Evolutionary conservation across 1,139 yeast genomes (phyloP).

Genomic region (Pichia sp.): DNA sequence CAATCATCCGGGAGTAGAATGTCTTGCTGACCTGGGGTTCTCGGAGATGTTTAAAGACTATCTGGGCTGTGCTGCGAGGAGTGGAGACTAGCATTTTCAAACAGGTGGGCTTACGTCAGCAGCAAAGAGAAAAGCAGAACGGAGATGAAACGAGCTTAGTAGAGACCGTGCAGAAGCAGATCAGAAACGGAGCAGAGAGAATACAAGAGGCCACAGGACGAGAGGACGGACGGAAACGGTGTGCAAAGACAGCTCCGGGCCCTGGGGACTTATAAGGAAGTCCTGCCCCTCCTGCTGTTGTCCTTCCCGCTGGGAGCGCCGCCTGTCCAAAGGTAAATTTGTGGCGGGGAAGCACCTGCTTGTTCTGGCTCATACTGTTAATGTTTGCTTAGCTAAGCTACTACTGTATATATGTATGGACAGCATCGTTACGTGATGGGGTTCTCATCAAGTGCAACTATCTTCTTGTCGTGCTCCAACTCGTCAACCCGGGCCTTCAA

Average conservation of each 20-base stretch:
- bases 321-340: background rate
- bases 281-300: constrained; percentile 9
- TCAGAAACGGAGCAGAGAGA: too few species aligned
- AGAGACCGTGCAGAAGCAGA: too few species aligned
- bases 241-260: background rate
- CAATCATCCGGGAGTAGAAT: background rate
- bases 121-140: background rate
- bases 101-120: background rate
- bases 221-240: too few species aligned
- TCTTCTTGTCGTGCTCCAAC: background rate
- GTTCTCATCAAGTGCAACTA: background rate
- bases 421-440: too few species aligned
- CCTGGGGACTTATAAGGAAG: background rate
- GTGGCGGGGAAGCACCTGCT: background rate
- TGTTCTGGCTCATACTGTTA: too few species aligned
- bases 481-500: background rate
- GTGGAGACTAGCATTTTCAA: background rate
- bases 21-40: constrained; percentile 7
- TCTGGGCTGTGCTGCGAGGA: constrained; percentile 10
- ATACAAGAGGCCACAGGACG: too few species aligned
- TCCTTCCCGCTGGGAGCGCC: background rate
- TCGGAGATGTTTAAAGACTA: constrained; percentile 2
- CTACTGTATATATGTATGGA: too few species aligned
- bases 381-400: too few species aligned
- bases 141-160: too few species aligned